A percentile compares a stretch with the other conserved stretches of the same genome.
These are phyloP conservation scores for Penicillium thymicola DNA, from an alignment of 2,329 filamentous ascomycete genomes.

Conservation along the genomic window DNA sequence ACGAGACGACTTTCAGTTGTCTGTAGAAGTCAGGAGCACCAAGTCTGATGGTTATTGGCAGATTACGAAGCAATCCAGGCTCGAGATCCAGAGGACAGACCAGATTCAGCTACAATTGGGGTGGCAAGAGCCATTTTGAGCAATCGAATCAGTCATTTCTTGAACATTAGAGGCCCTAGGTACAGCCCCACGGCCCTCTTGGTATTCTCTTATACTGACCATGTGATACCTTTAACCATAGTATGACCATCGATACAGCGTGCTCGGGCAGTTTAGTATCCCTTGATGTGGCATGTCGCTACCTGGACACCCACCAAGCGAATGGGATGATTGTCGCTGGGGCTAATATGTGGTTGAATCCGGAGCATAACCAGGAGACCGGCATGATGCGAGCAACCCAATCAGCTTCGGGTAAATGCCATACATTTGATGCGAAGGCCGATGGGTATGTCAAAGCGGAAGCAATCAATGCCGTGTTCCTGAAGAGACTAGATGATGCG, in stretches of 20 bases:
- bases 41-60: background rate
- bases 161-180: constrained; percentile 25
- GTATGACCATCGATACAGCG: constrained; percentile 28
- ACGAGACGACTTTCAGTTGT: background rate
- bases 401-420: background rate
- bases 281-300: constrained; percentile 30
- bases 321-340: constrained; percentile 20
- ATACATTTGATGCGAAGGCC: background rate
- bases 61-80: constrained; percentile 7
- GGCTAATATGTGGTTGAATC: constrained; percentile 32
- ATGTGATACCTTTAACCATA: background rate
- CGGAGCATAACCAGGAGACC: background rate
- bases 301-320: constrained; percentile 15
- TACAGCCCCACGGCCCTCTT: no score
- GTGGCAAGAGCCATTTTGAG: constrained; percentile 21
- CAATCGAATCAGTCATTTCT: constrained; percentile 30
- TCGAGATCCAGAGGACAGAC: constrained; percentile 4
- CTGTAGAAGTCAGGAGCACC: background rate
- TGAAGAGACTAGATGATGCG: background rate
- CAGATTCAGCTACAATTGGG: constrained; percentile 16
- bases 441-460: background rate
- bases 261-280: constrained; percentile 28
- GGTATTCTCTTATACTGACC: no score
- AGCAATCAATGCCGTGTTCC: background rate
- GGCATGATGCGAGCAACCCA: background rate